Evolutionary conservation across 192 early-diverging fungal species (phyloP).

Genomic region (Spinellus fusiger): DNA sequence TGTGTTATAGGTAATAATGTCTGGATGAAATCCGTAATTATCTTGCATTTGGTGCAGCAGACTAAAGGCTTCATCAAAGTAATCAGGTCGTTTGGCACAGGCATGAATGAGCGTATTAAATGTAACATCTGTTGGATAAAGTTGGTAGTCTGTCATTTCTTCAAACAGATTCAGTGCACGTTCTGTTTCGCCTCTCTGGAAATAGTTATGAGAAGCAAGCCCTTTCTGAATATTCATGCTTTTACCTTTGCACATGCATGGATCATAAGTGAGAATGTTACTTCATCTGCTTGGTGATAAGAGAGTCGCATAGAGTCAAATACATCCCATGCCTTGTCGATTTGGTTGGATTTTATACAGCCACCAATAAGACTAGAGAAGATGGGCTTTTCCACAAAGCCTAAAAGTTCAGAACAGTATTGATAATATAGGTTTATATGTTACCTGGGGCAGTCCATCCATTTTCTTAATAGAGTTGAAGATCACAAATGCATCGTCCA

Average conservation of each 20-base stretch:
- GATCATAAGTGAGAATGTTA: slow-evolving; percentile 85
- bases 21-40: slow-evolving; percentile 72
- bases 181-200: slow-evolving; percentile 68
- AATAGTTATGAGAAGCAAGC: not conserved
- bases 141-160: slow-evolving; percentile 68
- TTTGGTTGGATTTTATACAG: slow-evolving; percentile 64
- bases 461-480: slow-evolving; percentile 70
- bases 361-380: slow-evolving; percentile 82
- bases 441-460: not conserved
- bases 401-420: not conserved
- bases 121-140: slow-evolving; percentile 76
- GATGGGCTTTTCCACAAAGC: slow-evolving; percentile 33
- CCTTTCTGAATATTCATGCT: not conserved
- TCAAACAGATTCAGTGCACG: slow-evolving; percentile 86
- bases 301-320: slow-evolving; percentile 85
- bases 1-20: slow-evolving; percentile 76
- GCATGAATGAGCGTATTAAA: slow-evolving; percentile 87
- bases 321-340: slow-evolving; percentile 79
- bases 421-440: not conserved
- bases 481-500: slow-evolving; percentile 70
- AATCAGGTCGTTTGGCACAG: slow-evolving; percentile 70
- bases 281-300: slow-evolving; percentile 70
- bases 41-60: slow-evolving; percentile 80
- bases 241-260: slow-evolving; percentile 74
- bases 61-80: slow-evolving; percentile 77